phyloP scores from a whole-genome alignment of 331 rosid species.

The Erythrophleum ivorense region DNA sequence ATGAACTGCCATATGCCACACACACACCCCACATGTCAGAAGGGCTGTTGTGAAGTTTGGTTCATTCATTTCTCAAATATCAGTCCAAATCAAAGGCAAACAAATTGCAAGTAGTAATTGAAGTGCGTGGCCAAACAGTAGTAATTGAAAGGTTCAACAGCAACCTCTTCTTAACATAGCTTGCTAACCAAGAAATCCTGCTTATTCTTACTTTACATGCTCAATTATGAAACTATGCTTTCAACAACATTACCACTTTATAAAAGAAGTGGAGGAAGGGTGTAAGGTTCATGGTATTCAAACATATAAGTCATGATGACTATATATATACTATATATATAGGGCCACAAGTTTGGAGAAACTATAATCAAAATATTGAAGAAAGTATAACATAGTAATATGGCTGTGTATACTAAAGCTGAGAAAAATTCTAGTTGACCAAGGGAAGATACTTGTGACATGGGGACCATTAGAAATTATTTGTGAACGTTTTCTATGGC shows the following conservation, averaged over 20 bases:
- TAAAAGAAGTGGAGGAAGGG: not conserved
- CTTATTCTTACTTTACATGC: not conserved
- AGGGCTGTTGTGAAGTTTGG: slow-evolving; percentile 29
- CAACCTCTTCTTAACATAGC: slow-evolving; percentile 17
- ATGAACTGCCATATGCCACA: slow-evolving; percentile 35
- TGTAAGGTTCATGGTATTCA: slow-evolving; percentile 1
- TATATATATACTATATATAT: no score
- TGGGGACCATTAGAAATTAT: not conserved
- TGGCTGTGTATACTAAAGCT: not conserved
- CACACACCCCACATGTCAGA: slow-evolving; percentile 35
- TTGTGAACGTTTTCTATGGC: not conserved
- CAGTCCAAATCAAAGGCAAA: slow-evolving; percentile 40
- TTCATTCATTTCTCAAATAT: slow-evolving; percentile 40
- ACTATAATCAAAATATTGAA: not conserved
- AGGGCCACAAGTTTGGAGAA: slow-evolving; percentile 3
- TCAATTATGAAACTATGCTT: not conserved
- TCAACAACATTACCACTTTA: slow-evolving; percentile 5
- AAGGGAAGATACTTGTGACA: not conserved
- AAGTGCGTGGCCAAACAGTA: slow-evolving; percentile 19
- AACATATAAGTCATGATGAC: not conserved
- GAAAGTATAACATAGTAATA: not conserved
- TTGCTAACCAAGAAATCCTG: slow-evolving; percentile 19
- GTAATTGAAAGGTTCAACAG: slow-evolving; percentile 31
- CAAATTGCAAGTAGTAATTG: slow-evolving; percentile 21
- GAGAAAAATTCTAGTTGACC: not conserved